Conservation (phyloP, 23 red algal species). For the Agarophyton chilense region DNA sequence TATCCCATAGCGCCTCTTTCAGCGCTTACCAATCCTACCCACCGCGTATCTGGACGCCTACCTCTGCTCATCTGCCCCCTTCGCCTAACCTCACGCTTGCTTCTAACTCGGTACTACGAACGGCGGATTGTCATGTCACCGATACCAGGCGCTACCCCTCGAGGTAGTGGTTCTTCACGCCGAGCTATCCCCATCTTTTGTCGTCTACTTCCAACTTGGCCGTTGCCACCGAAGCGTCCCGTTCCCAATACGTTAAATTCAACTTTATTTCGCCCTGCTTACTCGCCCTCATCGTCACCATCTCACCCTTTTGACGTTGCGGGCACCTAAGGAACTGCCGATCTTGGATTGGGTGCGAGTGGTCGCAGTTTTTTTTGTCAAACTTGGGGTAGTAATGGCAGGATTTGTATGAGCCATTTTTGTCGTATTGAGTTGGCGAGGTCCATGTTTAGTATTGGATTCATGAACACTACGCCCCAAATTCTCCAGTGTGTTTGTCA, state of each 20-base stretch:
- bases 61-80: background rate
- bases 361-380: slow-evolving; percentile 83
- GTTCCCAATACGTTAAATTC: background rate
- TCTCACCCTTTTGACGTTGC: background rate
- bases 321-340: slow-evolving; percentile 59
- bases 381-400: slow-evolving; percentile 81
- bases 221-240: background rate
- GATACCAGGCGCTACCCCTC: background rate
- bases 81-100: background rate
- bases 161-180: background rate
- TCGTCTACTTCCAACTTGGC: background rate
- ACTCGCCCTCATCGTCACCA: background rate
- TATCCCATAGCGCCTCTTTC: background rate
- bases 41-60: background rate
- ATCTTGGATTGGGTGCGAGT: slow-evolving; percentile 92
- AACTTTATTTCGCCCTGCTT: background rate
- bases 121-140: background rate
- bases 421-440: slow-evolving; percentile 93
- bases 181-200: background rate
- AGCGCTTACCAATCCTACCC: background rate
- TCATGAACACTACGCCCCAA: slow-evolving; percentile 82
- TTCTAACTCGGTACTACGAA: background rate
- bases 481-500: slow-evolving; percentile 90
- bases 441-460: slow-evolving; percentile 89
- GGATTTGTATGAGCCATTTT: slow-evolving; percentile 94